Evolutionary conservation across 2,329 filamentous ascomycete genomes (phyloP).

Genomic region (Metarhizium album): DNA sequence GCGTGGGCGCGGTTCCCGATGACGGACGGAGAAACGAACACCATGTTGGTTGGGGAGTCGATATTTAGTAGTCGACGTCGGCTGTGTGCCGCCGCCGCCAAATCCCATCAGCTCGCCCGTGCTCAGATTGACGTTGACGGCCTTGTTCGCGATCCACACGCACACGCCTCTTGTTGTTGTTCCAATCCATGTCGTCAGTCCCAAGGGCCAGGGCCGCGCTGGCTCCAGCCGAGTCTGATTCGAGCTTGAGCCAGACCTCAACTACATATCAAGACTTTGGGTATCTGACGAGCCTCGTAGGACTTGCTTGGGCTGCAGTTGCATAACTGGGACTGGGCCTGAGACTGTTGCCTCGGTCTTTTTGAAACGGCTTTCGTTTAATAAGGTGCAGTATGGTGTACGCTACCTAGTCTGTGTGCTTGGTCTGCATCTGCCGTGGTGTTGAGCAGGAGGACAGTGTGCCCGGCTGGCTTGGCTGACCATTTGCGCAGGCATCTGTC

Average conservation of each 20-base stretch:
- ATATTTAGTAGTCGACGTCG: background rate
- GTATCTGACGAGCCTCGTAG: conserved; percentile 4
- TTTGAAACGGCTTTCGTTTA: background rate
- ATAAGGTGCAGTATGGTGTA: background rate
- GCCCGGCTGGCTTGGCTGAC: too few species aligned
- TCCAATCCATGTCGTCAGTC: background rate
- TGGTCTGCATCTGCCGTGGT: background rate
- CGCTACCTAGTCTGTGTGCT: background rate
- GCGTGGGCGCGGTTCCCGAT: too few species aligned
- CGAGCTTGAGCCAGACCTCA: background rate
- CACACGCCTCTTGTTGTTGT: background rate
- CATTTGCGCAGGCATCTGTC: too few species aligned
- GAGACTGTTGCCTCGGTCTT: background rate
- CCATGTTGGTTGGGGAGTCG: too few species aligned
- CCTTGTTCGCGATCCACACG: background rate
- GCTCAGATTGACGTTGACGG: background rate
- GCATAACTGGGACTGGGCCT: background rate
- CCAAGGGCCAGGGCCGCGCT: background rate
- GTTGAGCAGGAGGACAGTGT: background rate
- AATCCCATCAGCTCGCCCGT: background rate
- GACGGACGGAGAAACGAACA: too few species aligned
- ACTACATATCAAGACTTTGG: background rate
- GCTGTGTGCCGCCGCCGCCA: too few species aligned
- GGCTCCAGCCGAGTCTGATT: background rate
- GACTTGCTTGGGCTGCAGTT: conserved; percentile 7